These are phyloP conservation scores for Eucalyptus sp. DNA, from an alignment of 345 rosid species.

Conservation along the genomic window DNA sequence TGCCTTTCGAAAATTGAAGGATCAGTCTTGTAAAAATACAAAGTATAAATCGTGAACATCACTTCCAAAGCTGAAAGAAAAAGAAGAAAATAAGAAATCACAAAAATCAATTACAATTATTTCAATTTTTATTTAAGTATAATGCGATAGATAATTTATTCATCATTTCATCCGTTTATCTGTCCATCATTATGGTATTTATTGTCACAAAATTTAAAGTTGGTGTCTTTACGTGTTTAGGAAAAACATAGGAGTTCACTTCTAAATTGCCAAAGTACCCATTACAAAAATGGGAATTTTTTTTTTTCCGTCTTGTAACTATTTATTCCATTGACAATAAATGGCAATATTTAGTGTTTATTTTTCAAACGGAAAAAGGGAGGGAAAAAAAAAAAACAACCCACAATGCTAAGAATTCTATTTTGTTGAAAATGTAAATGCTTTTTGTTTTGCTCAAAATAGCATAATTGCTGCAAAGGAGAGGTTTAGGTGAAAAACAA, in stretches of 20 bases:
- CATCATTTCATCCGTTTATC: accelerated
- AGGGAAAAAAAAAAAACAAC: too few relatives aligned
- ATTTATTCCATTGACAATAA: too few relatives aligned
- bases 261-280: neutral
- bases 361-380: neutral
- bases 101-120: accelerated
- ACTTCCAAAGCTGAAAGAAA: neutral
- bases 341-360: neutral
- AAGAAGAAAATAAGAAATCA: neutral
- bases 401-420: neutral
- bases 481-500: neutral
- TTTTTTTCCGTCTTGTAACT: neutral
- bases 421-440: neutral
- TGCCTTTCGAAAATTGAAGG: neutral
- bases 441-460: neutral
- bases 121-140: neutral
- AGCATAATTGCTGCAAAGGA: neutral
- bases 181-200: accelerated
- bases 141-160: accelerated
- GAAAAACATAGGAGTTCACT: neutral
- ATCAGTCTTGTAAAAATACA: neutral
- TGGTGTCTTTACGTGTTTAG: accelerated
- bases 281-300: neutral
- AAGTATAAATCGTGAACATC: accelerated
- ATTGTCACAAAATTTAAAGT: neutral